Evolutionary conservation across 768 basidiomycete genomes (phyloP).

Genomic region (Lentinula edodes): DNA sequence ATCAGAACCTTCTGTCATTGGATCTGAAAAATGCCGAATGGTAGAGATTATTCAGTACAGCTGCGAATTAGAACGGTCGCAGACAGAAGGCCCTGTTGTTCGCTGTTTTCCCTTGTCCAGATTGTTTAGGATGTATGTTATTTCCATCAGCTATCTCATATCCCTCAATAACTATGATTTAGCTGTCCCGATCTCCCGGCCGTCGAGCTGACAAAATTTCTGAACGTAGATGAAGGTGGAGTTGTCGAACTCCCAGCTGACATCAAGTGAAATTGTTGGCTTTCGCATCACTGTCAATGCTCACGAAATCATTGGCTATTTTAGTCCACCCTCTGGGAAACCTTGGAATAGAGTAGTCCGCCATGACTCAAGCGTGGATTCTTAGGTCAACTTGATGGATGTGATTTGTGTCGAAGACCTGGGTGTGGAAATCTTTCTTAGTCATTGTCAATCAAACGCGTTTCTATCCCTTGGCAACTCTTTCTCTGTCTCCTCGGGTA

Average conservation of each 20-base stretch:
- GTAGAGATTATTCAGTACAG: constrained; percentile 70
- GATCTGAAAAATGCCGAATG: constrained; percentile 44
- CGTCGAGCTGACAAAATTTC: constrained; percentile 63
- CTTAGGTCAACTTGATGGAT: background rate
- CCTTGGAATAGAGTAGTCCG: constrained; percentile 23
- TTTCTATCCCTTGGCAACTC: no score
- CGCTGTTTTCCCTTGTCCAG: constrained; percentile 74
- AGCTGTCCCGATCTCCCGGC: constrained; percentile 67
- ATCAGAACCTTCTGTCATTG: background rate
- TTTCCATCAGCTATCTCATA: background rate
- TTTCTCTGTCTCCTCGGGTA: no score
- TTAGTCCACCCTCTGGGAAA: constrained; percentile 26
- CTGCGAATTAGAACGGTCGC: constrained; percentile 37
- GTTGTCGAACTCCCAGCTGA: constrained; percentile 45
- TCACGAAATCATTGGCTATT: background rate
- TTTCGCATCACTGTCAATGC: background rate
- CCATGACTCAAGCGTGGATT: background rate
- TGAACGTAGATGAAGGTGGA: constrained; percentile 42
- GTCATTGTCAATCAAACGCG: no score
- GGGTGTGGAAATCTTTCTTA: no score
- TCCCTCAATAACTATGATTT: background rate
- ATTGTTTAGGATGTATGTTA: constrained; percentile 62
- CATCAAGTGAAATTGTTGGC: constrained; percentile 28
- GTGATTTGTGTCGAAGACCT: background rate
- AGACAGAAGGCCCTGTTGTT: constrained; percentile 23